Evolutionary conservation across 805 yeast genomes (phyloP).

Genomic region (Lachancea meyersii): DNA sequence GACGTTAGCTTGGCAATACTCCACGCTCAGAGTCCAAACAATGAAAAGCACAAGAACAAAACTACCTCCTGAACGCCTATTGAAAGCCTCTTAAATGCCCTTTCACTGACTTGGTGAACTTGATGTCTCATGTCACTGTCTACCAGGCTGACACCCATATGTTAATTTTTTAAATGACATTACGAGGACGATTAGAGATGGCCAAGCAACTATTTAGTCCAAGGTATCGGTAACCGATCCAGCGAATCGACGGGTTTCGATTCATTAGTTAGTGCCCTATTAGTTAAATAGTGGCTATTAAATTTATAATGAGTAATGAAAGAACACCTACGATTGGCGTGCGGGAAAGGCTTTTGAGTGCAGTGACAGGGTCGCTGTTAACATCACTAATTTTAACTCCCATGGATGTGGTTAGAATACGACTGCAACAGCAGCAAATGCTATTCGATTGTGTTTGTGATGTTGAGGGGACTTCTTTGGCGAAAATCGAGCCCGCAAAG

Average conservation of each 20-base stretch:
- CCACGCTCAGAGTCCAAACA: too few relatives aligned
- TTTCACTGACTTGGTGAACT: too few relatives aligned
- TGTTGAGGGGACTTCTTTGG: constrained; percentile 5
- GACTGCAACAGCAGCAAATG: constrained; percentile 72
- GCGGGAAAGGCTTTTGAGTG: constrained; percentile 66
- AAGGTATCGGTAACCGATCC: too few relatives aligned
- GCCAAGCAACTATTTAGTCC: too few relatives aligned
- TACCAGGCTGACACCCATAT: too few relatives aligned
- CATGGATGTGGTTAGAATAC: constrained; percentile 69
- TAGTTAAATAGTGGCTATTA: background rate
- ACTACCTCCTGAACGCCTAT: too few relatives aligned
- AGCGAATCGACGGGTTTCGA: background rate
- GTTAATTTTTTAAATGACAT: too few relatives aligned
- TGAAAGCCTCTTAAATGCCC: too few relatives aligned
- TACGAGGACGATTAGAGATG: too few relatives aligned
- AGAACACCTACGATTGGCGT: constrained; percentile 37
- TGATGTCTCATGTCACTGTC: too few relatives aligned
- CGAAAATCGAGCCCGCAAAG: constrained; percentile 14
- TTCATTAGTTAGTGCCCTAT: background rate
- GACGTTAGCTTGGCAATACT: background rate
- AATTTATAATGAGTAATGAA: constrained; percentile 3
- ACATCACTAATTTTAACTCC: constrained; percentile 76
- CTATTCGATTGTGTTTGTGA: constrained; percentile 40
- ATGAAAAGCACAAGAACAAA: too few relatives aligned
- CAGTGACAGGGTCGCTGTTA: constrained; percentile 66